Conservation (phyloP, 108 stramenopile species). For the Seminavis robusta region DNA sequence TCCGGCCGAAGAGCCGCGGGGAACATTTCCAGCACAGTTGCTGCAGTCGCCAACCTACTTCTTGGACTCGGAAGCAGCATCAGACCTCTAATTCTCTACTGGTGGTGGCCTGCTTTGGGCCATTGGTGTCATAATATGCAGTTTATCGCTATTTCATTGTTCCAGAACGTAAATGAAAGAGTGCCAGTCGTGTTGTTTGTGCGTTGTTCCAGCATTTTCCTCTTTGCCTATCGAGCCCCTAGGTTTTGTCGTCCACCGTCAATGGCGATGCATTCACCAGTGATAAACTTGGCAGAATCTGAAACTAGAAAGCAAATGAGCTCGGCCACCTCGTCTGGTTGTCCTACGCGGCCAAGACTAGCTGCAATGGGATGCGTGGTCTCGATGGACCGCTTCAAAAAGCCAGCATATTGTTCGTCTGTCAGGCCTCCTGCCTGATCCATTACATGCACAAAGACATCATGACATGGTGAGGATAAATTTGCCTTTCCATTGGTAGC, state of each 20-base stretch:
- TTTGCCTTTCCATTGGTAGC: background rate
- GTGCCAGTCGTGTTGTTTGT: no score
- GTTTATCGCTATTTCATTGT: no score
- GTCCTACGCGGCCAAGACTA: conserved; percentile 41
- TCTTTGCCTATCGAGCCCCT: conserved; percentile 37
- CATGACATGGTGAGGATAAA: no score
- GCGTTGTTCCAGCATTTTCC: no score
- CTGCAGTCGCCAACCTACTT: conserved; percentile 8
- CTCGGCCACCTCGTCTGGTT: conserved; percentile 53
- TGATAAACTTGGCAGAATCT: conserved; percentile 47
- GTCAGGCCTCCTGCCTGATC: conserved; percentile 31
- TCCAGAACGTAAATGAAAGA: no score
- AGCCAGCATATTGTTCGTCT: conserved; percentile 49
- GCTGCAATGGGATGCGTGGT: conserved; percentile 55
- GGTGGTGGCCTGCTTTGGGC: no score
- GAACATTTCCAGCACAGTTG: conserved; percentile 10
- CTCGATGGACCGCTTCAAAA: conserved; percentile 46
- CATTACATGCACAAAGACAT: no score
- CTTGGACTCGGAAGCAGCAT: conserved; percentile 3
- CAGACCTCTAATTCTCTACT: no score
- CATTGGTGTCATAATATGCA: no score
- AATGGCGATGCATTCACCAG: conserved; percentile 64
- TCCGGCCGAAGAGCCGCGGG: conserved; percentile 3
- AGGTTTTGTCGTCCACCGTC: conserved; percentile 62
- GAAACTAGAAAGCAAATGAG: conserved; percentile 56